A percentile compares a stretch with the other conserved stretches of the same genome.
Conservation (phyloP, 352 stramenopile genomes). For the Phytophthora megakarya region DNA sequence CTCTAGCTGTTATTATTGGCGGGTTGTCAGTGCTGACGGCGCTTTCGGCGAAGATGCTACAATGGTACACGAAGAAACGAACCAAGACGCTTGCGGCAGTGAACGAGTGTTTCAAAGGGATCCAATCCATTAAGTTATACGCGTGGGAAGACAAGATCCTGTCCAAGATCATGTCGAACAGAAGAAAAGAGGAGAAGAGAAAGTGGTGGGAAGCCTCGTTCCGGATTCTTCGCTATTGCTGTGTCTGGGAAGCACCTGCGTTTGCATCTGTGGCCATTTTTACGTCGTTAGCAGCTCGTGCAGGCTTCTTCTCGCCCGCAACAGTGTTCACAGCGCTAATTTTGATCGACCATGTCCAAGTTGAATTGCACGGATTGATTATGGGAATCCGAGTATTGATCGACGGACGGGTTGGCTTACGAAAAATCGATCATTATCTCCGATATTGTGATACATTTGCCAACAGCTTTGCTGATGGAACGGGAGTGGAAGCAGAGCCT, state of each 20-base stretch:
- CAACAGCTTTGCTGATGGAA: not conserved
- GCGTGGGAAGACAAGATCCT: conserved; percentile 50
- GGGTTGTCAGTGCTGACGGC: conserved; percentile 36
- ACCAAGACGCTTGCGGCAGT: conserved; percentile 41
- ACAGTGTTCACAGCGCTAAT: conserved; percentile 45
- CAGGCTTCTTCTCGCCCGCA: conserved; percentile 36
- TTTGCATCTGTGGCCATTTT: conserved; percentile 46
- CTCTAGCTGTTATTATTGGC: conserved; percentile 32
- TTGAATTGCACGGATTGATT: conserved; percentile 42
- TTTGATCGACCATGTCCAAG: conserved; percentile 41
- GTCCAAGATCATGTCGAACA: conserved; percentile 41
- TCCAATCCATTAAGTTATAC: conserved; percentile 49
- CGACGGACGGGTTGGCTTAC: conserved; percentile 30
- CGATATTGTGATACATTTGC: conserved; percentile 28
- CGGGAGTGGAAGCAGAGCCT: not conserved
- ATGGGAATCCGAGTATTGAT: conserved; percentile 37
- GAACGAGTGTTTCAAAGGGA: conserved; percentile 50
- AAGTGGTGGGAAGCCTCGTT: conserved; percentile 32
- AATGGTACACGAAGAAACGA: conserved; percentile 49
- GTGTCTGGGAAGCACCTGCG: conserved; percentile 41
- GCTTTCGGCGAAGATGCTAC: conserved; percentile 19
- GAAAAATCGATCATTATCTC: conserved; percentile 32
- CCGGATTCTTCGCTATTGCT: conserved; percentile 41
- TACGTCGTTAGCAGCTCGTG: conserved; percentile 31
- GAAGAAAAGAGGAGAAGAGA: conserved; percentile 37